Evolutionary conservation across 2,329 filamentous ascomycete genomes (phyloP).

Genomic region (Ambrosiella xylebori): DNA sequence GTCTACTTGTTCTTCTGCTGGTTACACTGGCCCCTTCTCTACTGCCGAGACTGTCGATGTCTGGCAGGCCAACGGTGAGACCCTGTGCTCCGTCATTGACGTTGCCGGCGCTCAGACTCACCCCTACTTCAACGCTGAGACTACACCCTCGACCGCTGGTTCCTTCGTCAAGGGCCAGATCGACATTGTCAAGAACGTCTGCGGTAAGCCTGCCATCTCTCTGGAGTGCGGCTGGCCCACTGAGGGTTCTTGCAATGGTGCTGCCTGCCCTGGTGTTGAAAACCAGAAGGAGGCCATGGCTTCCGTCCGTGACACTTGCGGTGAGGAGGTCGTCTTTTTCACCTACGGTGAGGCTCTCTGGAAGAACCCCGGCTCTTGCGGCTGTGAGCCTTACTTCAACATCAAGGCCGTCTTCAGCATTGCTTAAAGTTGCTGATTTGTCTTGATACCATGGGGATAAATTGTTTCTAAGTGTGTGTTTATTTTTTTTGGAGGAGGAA

Average conservation of each 20-base stretch:
- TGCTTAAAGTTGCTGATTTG: neutral
- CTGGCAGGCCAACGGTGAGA: conserved; percentile 45
- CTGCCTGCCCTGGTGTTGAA: conserved; percentile 45
- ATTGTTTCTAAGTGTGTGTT: neutral
- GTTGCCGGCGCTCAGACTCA: conserved; percentile 76
- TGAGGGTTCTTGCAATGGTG: conserved; percentile 50
- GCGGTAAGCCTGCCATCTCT: conserved; percentile 62
- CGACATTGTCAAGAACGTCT: conserved; percentile 49
- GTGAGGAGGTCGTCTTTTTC: conserved; percentile 63
- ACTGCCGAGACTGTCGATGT: conserved; percentile 73
- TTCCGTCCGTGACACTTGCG: conserved; percentile 48
- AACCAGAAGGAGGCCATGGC: conserved; percentile 60
- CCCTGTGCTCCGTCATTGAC: conserved; percentile 59
- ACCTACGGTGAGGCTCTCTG: conserved; percentile 62
- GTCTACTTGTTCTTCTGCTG: conserved; percentile 39
- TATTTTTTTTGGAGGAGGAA: neutral
- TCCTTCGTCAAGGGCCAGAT: conserved; percentile 61
- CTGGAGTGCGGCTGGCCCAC: conserved; percentile 86
- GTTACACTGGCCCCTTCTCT: conserved; percentile 60
- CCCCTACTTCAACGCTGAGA: conserved; percentile 74
- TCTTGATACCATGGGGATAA: neutral
- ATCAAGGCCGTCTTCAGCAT: conserved; percentile 19
- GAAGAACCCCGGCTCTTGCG: conserved; percentile 55
- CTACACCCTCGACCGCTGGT: conserved; percentile 49
- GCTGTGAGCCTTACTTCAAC: conserved; percentile 71